phyloP scores from a whole-genome alignment of 2,329 filamentous ascomycete species.

The Calonectria hawksworthii region DNA sequence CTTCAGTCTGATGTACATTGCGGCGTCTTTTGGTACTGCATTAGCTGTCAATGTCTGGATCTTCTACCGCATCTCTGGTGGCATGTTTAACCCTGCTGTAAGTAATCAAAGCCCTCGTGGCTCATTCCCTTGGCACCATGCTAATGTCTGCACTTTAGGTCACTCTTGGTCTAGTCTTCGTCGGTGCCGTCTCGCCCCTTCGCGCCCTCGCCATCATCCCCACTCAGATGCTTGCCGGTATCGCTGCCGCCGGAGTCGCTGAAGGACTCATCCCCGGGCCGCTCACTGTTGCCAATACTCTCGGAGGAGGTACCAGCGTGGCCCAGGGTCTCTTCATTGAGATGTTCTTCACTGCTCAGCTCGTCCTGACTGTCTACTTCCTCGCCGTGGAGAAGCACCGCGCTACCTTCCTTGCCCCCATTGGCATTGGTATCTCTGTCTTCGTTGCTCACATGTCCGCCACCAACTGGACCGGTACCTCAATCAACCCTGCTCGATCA shows the following conservation, averaged over 20 bases:
- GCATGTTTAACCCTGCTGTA: slow-evolving; percentile 66
- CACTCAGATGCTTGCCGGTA: slow-evolving; percentile 71
- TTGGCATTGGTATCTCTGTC: slow-evolving; percentile 79
- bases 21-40: slow-evolving; percentile 63
- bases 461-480: slow-evolving; percentile 63
- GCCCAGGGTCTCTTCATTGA: slow-evolving; percentile 76
- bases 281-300: slow-evolving; percentile 68
- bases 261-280: slow-evolving; percentile 70
- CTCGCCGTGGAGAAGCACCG: slow-evolving; percentile 81
- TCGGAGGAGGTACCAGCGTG: slow-evolving; percentile 64
- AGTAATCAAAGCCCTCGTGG: slow-evolving; percentile 38
- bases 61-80: slow-evolving; percentile 68
- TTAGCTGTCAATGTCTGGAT: slow-evolving; percentile 69
- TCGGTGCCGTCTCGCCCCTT: slow-evolving; percentile 67
- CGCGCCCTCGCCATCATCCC: slow-evolving; percentile 66
- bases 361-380: slow-evolving; percentile 77
- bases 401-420: slow-evolving; percentile 77
- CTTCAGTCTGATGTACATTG: slow-evolving; percentile 62
- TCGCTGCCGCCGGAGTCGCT: slow-evolving; percentile 71
- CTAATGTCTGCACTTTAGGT: slow-evolving; percentile 49
- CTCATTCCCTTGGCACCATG: slow-evolving; percentile 2
- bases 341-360: slow-evolving; percentile 74
- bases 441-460: slow-evolving; percentile 70
- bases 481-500: slow-evolving; percentile 65
- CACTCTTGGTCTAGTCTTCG: slow-evolving; percentile 72